Percentiles rank a stretch among this genome's conserved stretches.
These are phyloP conservation scores for Hamigera avellanea DNA, from an alignment of 495 filamentous ascomycete species.

Conservation along the genomic window DNA sequence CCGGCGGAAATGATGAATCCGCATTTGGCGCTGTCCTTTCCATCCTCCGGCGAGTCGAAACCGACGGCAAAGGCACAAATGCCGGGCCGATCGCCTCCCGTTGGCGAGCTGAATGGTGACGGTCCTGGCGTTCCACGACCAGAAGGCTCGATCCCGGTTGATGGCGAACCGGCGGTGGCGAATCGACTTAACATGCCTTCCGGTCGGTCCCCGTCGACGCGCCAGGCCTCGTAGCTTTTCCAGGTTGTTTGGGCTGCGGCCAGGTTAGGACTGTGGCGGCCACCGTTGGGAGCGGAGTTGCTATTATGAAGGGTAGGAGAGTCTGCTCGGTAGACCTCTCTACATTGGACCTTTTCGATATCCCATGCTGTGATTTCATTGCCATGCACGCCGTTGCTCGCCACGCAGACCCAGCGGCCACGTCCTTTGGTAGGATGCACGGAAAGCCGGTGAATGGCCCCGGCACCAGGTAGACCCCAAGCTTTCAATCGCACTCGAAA, in stretches of 20 bases:
- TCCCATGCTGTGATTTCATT: slow-evolving; percentile 91
- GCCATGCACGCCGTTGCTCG: slow-evolving; percentile 79
- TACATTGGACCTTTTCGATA: slow-evolving; percentile 76
- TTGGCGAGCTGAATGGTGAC: slow-evolving; percentile 18
- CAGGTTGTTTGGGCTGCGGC: slow-evolving; percentile 34
- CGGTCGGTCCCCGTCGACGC: slow-evolving; percentile 78
- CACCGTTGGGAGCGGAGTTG: slow-evolving; percentile 10
- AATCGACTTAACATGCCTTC: slow-evolving; percentile 86
- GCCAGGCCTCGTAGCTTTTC: slow-evolving; percentile 74
- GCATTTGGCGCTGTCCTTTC: slow-evolving; percentile 27
- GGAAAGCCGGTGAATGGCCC: slow-evolving; percentile 67
- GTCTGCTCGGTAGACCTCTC: slow-evolving; percentile 71
- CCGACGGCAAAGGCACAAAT: slow-evolving; percentile 41
- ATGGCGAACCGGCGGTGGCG: slow-evolving; percentile 42
- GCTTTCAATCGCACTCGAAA: slow-evolving; percentile 79
- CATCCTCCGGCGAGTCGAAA: slow-evolving; percentile 35
- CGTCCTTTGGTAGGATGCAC: slow-evolving; percentile 68
- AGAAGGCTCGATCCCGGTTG: slow-evolving; percentile 38
- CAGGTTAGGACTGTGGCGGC: slow-evolving; percentile 18
- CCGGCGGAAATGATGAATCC: slow-evolving; percentile 78
- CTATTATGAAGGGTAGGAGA: slow-evolving; percentile 5
- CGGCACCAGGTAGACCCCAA: slow-evolving; percentile 77
- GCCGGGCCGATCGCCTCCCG: slow-evolving; percentile 43
- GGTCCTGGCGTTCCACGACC: slow-evolving; percentile 23
- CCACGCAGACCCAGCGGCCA: slow-evolving; percentile 72